Conservation (phyloP, 2,329 filamentous ascomycete species). For the Botrytis pseudocinerea region DNA sequence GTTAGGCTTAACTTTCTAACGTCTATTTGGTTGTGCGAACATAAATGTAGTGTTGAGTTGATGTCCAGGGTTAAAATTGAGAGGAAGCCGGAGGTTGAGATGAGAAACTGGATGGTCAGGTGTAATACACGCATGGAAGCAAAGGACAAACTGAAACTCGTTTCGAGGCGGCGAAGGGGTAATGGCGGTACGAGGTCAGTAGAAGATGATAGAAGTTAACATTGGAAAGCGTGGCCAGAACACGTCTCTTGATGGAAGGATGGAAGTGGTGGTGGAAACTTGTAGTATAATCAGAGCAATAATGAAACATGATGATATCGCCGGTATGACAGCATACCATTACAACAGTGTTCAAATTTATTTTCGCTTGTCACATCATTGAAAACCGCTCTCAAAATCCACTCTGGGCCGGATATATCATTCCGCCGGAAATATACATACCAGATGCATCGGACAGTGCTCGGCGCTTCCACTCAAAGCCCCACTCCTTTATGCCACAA, state of each 20-base stretch:
- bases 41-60: slow-evolving; percentile 7
- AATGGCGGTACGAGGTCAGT: not conserved
- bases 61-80: not conserved
- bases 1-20: not conserved
- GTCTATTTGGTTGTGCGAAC: slow-evolving; percentile 7
- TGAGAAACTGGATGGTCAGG: not conserved
- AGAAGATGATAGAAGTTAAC: not conserved
- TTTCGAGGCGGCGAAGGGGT: not conserved
- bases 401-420: not conserved
- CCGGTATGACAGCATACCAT: not conserved
- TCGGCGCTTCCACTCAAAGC: not conserved
- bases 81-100: not conserved
- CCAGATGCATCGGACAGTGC: not conserved
- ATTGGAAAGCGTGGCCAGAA: not conserved
- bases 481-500: not conserved
- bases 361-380: not conserved
- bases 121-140: slow-evolving; percentile 7
- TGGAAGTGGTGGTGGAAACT: not conserved
- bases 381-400: not conserved
- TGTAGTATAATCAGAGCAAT: not conserved
- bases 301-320: not conserved
- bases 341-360: not conserved
- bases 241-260: not conserved
- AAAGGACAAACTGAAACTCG: not conserved
- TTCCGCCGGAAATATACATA: not conserved